A percentile compares a stretch with the other conserved stretches of the same genome.
phyloP scores from a whole-genome alignment of 2,329 filamentous ascomycete genomes.

The Colletotrichum sp. region DNA sequence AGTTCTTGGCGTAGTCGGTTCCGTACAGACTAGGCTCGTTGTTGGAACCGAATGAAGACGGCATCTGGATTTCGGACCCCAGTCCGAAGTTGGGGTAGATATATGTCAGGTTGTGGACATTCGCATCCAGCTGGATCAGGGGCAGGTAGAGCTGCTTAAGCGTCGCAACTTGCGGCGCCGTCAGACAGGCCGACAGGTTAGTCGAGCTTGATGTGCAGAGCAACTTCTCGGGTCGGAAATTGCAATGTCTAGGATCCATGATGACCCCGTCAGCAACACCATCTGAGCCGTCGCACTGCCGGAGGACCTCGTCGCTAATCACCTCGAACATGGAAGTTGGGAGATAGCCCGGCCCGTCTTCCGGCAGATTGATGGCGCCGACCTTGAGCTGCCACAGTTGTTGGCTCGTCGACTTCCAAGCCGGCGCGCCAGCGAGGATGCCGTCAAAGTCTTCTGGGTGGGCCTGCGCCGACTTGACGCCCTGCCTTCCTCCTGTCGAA shows the following conservation, averaged over 20 bases:
- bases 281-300: slow-evolving; percentile 53
- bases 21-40: slow-evolving; percentile 23
- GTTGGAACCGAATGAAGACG: slow-evolving; percentile 31
- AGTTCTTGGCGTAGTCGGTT: slow-evolving; percentile 41
- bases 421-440: slow-evolving; percentile 52
- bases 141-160: slow-evolving; percentile 36
- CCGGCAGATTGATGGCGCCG: slow-evolving; percentile 48
- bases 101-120: slow-evolving; percentile 27
- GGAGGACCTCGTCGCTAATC: slow-evolving; percentile 39
- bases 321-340: slow-evolving; percentile 26
- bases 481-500: slow-evolving; percentile 59
- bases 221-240: slow-evolving; percentile 39
- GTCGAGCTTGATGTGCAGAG: slow-evolving; percentile 37
- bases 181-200: slow-evolving; percentile 41
- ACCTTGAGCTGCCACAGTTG: slow-evolving; percentile 46
- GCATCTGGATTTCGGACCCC: slow-evolving; percentile 39
- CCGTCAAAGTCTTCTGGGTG: slow-evolving; percentile 58
- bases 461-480: slow-evolving; percentile 48
- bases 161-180: slow-evolving; percentile 42
- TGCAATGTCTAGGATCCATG: slow-evolving; percentile 45
- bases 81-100: slow-evolving; percentile 51
- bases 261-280: slow-evolving; percentile 53
- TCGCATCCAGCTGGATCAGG: slow-evolving; percentile 24
- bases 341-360: slow-evolving; percentile 32
- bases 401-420: slow-evolving; percentile 38